These are phyloP conservation scores for Onygenales sp. DNA, from an alignment of 2,329 filamentous ascomycete species.

Conservation along the genomic window DNA sequence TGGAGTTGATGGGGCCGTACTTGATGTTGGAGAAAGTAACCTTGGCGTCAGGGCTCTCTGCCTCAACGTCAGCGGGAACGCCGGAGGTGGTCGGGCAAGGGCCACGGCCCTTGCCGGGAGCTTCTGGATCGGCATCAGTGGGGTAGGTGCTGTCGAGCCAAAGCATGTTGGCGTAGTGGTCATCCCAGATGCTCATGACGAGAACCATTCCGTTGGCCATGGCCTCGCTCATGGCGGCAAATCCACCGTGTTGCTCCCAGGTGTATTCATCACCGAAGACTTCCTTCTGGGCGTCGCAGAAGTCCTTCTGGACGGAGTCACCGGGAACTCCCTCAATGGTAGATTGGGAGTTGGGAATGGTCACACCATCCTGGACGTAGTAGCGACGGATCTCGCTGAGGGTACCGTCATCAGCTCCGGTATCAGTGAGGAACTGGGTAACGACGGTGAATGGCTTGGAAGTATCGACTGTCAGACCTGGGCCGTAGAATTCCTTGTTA, in stretches of 20 bases:
- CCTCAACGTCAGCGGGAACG: constrained; percentile 42
- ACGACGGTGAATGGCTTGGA: constrained; percentile 54
- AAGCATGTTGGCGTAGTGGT: constrained; percentile 60
- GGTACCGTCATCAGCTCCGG: constrained; percentile 41
- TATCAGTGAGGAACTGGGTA: constrained; percentile 53
- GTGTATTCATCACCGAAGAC: constrained; percentile 46
- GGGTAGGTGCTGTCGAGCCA: constrained; percentile 65
- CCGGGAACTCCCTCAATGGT: constrained; percentile 38
- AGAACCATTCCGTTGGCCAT: constrained; percentile 53
- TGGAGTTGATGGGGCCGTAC: constrained; percentile 48
- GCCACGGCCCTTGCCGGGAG: constrained; percentile 45
- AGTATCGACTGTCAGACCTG: constrained; percentile 50
- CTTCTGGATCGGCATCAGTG: constrained; percentile 30
- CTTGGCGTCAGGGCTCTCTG: constrained; percentile 36
- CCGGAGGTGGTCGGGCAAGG: constrained; percentile 46
- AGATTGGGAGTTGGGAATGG: constrained; percentile 47
- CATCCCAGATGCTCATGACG: constrained; percentile 54
- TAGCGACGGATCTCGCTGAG: constrained; percentile 55
- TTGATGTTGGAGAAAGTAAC: constrained; percentile 53
- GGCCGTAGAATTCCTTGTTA: constrained; percentile 54
- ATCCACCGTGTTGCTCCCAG: constrained; percentile 48
- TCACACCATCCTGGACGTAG: constrained; percentile 54
- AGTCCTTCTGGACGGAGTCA: constrained; percentile 48
- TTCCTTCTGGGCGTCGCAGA: constrained; percentile 48
- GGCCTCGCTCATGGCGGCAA: constrained; percentile 46